Conservation (phyloP, 805 yeast species). For the Candida verbasci region DNA sequence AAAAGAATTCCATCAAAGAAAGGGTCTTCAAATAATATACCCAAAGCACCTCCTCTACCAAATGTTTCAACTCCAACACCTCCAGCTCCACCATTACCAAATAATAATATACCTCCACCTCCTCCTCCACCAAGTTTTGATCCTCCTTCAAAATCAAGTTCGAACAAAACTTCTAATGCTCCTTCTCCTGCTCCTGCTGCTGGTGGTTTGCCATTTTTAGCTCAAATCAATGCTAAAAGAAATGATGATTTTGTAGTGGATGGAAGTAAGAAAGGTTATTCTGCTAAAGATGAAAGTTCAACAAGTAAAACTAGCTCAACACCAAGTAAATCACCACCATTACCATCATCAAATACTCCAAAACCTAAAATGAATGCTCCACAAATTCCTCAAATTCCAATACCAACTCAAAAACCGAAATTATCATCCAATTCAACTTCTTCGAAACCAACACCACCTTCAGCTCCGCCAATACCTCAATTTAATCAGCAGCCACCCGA, state of each 20-base stretch:
- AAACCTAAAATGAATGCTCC: conserved; percentile 14
- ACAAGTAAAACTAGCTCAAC: conserved; percentile 4
- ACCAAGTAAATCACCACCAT: conserved; percentile 12
- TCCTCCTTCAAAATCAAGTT: conserved; percentile 6
- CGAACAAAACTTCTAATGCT: conserved; percentile 10
- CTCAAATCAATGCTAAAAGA: conserved; percentile 54
- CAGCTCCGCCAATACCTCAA: conserved; percentile 15
- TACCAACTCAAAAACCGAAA: conserved; percentile 12
- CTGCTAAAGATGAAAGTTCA: conserved; percentile 14
- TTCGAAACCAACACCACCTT: conserved; percentile 6
- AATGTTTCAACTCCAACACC: conserved; percentile 8
- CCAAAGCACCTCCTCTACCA: conserved; percentile 7
- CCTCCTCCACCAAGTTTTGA: conserved; percentile 11
- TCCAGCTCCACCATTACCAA: conserved; percentile 12
- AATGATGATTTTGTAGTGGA: conserved; percentile 49
- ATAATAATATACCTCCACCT: conserved; percentile 14
- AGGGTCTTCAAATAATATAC: conserved; percentile 8
- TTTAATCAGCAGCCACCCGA: no score
- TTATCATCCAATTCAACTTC: conserved; percentile 8
- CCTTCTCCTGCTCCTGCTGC: conserved; percentile 9
- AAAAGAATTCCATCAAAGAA: conserved; percentile 11
- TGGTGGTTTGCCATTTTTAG: conserved; percentile 53
- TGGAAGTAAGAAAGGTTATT: conserved; percentile 9
- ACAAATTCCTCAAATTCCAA: conserved; percentile 7
- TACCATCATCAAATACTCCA: background rate